These are phyloP conservation scores for Amphibolis antarctica DNA, from an alignment of 106 monocot species.

Conservation along the genomic window DNA sequence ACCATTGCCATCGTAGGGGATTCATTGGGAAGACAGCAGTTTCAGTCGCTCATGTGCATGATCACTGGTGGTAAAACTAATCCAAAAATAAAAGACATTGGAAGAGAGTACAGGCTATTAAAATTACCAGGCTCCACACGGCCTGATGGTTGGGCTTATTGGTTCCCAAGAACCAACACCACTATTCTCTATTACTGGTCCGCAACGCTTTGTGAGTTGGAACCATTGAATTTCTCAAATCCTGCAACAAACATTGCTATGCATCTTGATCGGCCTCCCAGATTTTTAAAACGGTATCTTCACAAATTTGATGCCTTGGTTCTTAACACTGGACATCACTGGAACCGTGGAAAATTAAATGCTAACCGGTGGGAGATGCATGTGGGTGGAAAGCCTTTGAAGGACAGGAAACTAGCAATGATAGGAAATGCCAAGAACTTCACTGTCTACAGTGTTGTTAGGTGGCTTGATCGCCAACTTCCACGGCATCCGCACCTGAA, in stretches of 20 bases:
- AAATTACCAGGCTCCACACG: conserved; percentile 37
- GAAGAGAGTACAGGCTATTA: conserved; percentile 44
- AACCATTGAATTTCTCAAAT: conserved; percentile 46
- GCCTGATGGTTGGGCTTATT: conserved; percentile 87
- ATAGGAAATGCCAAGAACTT: conserved; percentile 21
- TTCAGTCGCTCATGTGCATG: conserved; percentile 94
- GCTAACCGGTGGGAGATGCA: conserved; percentile 14
- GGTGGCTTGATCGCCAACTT: conserved; percentile 62
- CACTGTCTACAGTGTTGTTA: conserved; percentile 48
- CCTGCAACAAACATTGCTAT: conserved; percentile 52
- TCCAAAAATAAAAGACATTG: conserved; percentile 47
- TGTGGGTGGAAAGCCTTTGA: conserved; percentile 4
- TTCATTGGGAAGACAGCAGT: conserved; percentile 88
- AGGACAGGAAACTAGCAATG: conserved; percentile 8
- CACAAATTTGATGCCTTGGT: conserved; percentile 14
- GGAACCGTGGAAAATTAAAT: conserved; percentile 20
- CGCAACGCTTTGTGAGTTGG: conserved; percentile 68
- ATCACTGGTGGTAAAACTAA: conserved; percentile 41
- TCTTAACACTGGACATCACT: conserved; percentile 19
- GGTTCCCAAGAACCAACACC: conserved; percentile 64
- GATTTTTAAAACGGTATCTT: conserved; percentile 11
- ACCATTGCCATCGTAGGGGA: conserved; percentile 79
- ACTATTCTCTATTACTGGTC: conserved; percentile 90
- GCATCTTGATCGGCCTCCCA: conserved; percentile 30
- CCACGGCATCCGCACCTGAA: conserved; percentile 35